Percentiles rank a stretch among this genome's conserved stretches.
These are phyloP conservation scores for Pilaira anomala DNA, from an alignment of 192 early-diverging fungal genomes.

Conservation along the genomic window DNA sequence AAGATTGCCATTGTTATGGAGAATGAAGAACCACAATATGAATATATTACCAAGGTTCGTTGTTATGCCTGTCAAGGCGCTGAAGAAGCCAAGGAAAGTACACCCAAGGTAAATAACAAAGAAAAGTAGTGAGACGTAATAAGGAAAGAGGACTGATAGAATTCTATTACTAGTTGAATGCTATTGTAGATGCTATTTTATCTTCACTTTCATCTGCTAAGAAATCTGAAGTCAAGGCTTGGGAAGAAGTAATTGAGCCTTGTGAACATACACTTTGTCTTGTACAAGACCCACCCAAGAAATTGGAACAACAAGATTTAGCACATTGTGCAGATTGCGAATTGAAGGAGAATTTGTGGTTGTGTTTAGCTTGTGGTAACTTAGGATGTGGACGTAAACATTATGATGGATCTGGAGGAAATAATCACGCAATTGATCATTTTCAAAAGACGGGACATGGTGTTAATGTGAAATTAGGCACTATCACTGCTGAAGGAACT, in stretches of 20 bases:
- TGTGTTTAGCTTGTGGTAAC: conserved; percentile 91
- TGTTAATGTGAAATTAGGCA: conserved; percentile 89
- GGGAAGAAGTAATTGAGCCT: conserved; percentile 79
- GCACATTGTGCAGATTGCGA: conserved; percentile 83
- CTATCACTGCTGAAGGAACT: conserved; percentile 95
- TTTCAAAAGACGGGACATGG: conserved; percentile 77
- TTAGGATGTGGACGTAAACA: conserved; percentile 93
- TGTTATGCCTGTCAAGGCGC: conserved; percentile 78
- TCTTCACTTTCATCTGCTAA: conserved; percentile 75
- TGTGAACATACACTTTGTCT: conserved; percentile 81
- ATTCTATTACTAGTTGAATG: conserved; percentile 45
- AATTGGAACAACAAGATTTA: conserved; percentile 46
- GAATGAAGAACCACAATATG: conserved; percentile 67
- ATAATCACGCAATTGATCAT: conserved; percentile 88
- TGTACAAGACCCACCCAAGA: conserved; percentile 55
- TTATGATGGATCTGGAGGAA: conserved; percentile 89
- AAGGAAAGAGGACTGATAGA: not conserved
- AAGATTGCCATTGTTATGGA: conserved; percentile 88
- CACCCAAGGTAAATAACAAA: conserved; percentile 42
- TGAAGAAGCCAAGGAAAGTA: conserved; percentile 52
- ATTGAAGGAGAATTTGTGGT: conserved; percentile 90
- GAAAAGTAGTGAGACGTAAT: not conserved
- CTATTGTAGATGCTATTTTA: conserved; percentile 68
- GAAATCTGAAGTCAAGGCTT: conserved; percentile 88
- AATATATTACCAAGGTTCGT: conserved; percentile 67